phyloP scores from a whole-genome alignment of 2,329 filamentous ascomycete genomes.

The Trichoderma atrobrunneum region DNA sequence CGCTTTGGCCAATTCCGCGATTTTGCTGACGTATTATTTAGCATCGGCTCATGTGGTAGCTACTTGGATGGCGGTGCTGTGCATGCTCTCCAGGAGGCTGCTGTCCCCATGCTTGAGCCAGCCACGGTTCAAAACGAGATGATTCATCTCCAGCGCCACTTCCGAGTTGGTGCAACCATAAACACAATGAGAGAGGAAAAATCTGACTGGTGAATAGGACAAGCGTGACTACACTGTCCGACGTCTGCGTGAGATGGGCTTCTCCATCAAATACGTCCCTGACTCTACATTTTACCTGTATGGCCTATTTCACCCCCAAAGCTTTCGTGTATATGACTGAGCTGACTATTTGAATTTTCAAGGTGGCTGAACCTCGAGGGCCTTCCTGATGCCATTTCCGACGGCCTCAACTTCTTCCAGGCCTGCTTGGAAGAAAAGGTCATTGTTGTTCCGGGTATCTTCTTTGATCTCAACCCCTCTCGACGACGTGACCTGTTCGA shows the following conservation, averaged over 20 bases:
- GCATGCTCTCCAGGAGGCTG: conserved; percentile 92
- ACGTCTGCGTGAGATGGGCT: conserved; percentile 80
- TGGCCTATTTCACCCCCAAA: conserved; percentile 13
- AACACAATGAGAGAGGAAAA: not conserved
- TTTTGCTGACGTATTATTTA: conserved; percentile 24
- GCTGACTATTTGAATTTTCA: not conserved
- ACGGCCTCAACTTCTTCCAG: conserved; percentile 96
- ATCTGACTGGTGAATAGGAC: conserved; percentile 43
- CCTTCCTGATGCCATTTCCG: conserved; percentile 77
- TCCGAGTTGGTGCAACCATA: conserved; percentile 54
- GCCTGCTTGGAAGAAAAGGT: conserved; percentile 91
- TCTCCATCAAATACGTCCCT: conserved; percentile 77
- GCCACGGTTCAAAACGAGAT: conserved; percentile 78
- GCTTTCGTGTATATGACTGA: too few species aligned
- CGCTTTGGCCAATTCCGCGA: too few species aligned
- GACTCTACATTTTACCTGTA: conserved; percentile 95
- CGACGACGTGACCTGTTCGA: conserved; percentile 90
- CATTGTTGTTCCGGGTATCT: conserved; percentile 95
- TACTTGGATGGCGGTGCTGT: conserved; percentile 95
- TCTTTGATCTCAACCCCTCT: conserved; percentile 93
- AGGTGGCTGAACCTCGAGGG: conserved; percentile 60
- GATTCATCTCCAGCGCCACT: conserved; percentile 83
- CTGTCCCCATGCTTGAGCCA: conserved; percentile 90
- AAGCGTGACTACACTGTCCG: conserved; percentile 90
- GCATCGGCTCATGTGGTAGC: conserved; percentile 83